phyloP scores from a whole-genome alignment of 176 grass and related monocot genomes.

The Hordeum marinum region DNA sequence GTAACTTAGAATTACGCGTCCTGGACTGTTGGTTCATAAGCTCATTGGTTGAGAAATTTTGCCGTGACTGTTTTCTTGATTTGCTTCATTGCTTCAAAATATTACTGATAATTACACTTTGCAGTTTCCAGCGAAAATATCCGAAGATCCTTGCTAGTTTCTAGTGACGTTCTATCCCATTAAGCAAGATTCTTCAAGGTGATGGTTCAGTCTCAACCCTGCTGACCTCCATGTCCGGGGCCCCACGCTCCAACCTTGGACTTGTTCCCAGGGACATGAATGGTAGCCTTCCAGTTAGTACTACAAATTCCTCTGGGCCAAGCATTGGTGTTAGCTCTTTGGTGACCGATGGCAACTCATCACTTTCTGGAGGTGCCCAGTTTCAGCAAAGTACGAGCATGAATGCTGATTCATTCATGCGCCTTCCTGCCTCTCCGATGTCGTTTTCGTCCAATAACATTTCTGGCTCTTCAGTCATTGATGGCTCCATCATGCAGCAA shows the following conservation, averaged over 20 bases:
- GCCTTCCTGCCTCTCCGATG: conserved; percentile 92
- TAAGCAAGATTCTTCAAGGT: conserved; percentile 25
- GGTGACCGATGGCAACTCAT: conserved; percentile 87
- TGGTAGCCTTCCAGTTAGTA: conserved; percentile 42
- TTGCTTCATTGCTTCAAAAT: neutral
- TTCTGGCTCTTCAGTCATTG: conserved; percentile 88
- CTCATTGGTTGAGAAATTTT: neutral
- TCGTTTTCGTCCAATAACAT: conserved; percentile 99
- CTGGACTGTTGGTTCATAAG: neutral
- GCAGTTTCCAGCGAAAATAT: conserved; percentile 7
- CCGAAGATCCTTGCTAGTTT: conserved; percentile 6
- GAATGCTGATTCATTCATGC: conserved; percentile 85
- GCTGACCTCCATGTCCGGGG: conserved; percentile 47
- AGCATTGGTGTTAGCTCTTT: conserved; percentile 89
- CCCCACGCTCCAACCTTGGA: conserved; percentile 47
- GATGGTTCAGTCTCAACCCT: conserved; percentile 38
- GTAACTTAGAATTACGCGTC: neutral
- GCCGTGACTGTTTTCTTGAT: neutral
- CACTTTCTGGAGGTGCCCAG: conserved; percentile 74
- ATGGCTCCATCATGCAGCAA: conserved; percentile 85
- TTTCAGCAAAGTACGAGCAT: conserved; percentile 84
- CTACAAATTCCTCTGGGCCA: conserved; percentile 75
- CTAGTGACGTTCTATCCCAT: conserved; percentile 4
- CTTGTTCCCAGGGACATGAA: conserved; percentile 54
- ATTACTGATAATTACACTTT: neutral